These are phyloP conservation scores for Candida nonsorbophila DNA, from an alignment of 805 yeast species.

Conservation along the genomic window DNA sequence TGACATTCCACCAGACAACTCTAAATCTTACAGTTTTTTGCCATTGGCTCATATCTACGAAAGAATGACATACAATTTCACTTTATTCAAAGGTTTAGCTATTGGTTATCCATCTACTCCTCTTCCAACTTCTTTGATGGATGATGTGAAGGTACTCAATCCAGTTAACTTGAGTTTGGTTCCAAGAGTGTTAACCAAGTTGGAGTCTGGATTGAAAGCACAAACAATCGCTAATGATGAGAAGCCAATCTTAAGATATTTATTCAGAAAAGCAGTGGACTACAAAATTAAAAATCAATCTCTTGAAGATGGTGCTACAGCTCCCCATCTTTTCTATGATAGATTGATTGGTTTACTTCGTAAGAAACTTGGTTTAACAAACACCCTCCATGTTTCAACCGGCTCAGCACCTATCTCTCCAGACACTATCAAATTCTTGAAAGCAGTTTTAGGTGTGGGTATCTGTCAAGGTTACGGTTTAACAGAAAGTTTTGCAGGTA, in stretches of 20 bases:
- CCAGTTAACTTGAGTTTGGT: slow-evolving; percentile 26
- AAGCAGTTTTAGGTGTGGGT: slow-evolving; percentile 53
- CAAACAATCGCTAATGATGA: slow-evolving; percentile 19
- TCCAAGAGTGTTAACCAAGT: slow-evolving; percentile 34
- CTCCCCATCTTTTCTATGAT: slow-evolving; percentile 29
- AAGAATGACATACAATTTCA: slow-evolving; percentile 41
- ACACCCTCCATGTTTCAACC: slow-evolving; percentile 16
- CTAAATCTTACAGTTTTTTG: slow-evolving; percentile 35
- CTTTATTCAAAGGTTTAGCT: slow-evolving; percentile 42
- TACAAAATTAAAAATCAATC: slow-evolving; percentile 23
- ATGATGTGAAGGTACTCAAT: slow-evolving; percentile 21
- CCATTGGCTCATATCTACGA: slow-evolving; percentile 61
- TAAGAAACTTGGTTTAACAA: slow-evolving; percentile 35
- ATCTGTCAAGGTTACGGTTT: slow-evolving; percentile 69
- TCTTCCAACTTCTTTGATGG: slow-evolving; percentile 20
- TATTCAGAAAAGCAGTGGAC: slow-evolving; percentile 17
- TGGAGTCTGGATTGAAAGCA: slow-evolving; percentile 22
- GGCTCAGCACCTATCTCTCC: slow-evolving; percentile 73
- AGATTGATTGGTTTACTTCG: slow-evolving; percentile 18
- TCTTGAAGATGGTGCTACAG: slow-evolving; percentile 33
- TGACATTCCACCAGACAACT: slow-evolving; percentile 8
- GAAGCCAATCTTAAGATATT: slow-evolving; percentile 15
- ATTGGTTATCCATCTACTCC: slow-evolving; percentile 47
- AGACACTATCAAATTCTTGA: slow-evolving; percentile 55
- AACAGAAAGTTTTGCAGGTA: slow-evolving; percentile 60